These are phyloP conservation scores for Trametes maxima DNA, from an alignment of 768 basidiomycete species.

Conservation along the genomic window DNA sequence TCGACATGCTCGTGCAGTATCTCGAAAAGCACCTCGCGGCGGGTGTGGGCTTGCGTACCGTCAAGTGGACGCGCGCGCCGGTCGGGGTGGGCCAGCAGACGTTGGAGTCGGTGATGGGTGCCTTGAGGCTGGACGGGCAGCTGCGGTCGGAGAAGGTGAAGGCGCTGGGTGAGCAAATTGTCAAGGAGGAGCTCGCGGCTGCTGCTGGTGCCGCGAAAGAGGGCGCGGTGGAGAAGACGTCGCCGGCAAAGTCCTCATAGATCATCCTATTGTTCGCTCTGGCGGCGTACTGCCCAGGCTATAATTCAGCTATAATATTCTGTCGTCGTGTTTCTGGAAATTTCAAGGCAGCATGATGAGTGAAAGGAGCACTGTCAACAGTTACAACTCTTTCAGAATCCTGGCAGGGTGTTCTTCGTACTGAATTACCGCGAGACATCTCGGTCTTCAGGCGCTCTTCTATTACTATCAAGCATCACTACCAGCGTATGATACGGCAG, in stretches of 20 bases:
- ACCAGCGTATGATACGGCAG: neutral
- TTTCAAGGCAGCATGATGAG: neutral
- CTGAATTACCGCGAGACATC: no score
- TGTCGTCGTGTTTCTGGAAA: neutral
- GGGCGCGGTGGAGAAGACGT: slow-evolving; percentile 10
- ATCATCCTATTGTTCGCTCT: neutral
- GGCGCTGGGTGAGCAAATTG: slow-evolving; percentile 42
- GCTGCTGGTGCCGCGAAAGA: slow-evolving; percentile 19
- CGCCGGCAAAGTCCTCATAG: neutral
- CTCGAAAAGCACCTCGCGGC: slow-evolving; percentile 72
- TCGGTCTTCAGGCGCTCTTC: no score
- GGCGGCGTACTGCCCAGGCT: neutral
- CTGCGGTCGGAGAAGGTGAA: slow-evolving; percentile 33
- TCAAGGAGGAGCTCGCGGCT: slow-evolving; percentile 37
- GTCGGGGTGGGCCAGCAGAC: slow-evolving; percentile 50
- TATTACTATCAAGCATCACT: no score
- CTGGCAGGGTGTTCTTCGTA: no score
- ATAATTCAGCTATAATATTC: neutral
- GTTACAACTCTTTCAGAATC: no score
- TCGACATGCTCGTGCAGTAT: slow-evolving; percentile 82
- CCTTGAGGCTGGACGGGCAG: slow-evolving; percentile 36
- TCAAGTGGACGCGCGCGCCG: slow-evolving; percentile 72
- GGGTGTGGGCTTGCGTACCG: slow-evolving; percentile 86
- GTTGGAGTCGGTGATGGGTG: slow-evolving; percentile 38
- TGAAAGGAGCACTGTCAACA: no score